phyloP scores from a whole-genome alignment of 495 filamentous ascomycete species.

The Aspergillus leporis region DNA sequence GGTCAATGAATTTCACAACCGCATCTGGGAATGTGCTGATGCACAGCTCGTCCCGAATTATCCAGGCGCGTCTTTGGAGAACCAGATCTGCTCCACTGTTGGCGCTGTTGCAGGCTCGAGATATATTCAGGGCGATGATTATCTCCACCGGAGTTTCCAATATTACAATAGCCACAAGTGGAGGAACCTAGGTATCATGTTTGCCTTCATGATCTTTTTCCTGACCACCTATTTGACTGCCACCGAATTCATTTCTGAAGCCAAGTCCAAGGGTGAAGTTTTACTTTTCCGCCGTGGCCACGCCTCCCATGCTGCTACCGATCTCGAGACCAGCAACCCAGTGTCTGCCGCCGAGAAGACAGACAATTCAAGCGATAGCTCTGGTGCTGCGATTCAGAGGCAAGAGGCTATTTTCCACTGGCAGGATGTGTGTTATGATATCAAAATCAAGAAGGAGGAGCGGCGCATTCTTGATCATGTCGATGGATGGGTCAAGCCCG shows the following conservation, averaged over 20 bases:
- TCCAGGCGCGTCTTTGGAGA: slow-evolving; percentile 3
- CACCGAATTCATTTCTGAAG: slow-evolving; percentile 50
- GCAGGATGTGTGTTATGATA: slow-evolving; percentile 74
- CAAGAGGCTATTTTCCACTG: slow-evolving; percentile 74
- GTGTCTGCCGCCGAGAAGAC: slow-evolving; percentile 40
- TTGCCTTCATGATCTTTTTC: slow-evolving; percentile 66
- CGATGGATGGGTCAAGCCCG: slow-evolving; percentile 66
- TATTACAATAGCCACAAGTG: slow-evolving; percentile 63
- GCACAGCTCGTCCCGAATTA: slow-evolving; percentile 44
- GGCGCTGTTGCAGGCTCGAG: slow-evolving; percentile 52
- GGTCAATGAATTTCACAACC: slow-evolving; percentile 62
- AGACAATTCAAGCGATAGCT: slow-evolving; percentile 35
- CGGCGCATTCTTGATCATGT: slow-evolving; percentile 63
- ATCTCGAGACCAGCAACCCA: slow-evolving; percentile 33
- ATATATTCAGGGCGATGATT: slow-evolving; percentile 51
- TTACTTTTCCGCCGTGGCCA: slow-evolving; percentile 52
- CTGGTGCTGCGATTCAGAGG: slow-evolving; percentile 54
- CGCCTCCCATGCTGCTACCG: slow-evolving; percentile 26
- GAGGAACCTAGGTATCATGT: slow-evolving; percentile 70
- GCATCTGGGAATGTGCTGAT: slow-evolving; percentile 52
- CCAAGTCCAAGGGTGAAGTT: slow-evolving; percentile 54
- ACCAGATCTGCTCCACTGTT: slow-evolving; percentile 53
- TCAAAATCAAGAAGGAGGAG: slow-evolving; percentile 60
- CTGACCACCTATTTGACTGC: slow-evolving; percentile 46
- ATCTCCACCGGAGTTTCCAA: slow-evolving; percentile 53